phyloP scores from a whole-genome alignment of 495 filamentous ascomycete genomes.

The Penicillium desertorum region DNA sequence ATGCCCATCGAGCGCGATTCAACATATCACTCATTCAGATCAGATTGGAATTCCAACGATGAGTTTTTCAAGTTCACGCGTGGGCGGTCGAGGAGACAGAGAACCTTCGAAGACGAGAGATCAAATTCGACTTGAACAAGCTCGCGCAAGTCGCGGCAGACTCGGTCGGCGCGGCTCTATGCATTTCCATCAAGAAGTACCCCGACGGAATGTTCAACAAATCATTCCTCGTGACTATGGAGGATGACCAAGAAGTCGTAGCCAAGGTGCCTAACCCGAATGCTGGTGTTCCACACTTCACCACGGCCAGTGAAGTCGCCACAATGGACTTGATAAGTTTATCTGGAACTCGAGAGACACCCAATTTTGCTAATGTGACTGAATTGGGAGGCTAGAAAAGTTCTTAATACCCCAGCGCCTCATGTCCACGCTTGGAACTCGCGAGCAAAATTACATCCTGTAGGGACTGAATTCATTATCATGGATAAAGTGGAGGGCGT shows the following conservation, averaged over 20 bases:
- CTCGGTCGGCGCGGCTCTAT: slow-evolving; percentile 33
- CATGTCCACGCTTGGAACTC: not conserved
- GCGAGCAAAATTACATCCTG: not conserved
- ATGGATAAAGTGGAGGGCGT: not conserved
- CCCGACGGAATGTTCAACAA: slow-evolving; percentile 44
- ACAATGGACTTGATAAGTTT: slow-evolving; percentile 42
- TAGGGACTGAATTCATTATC: not conserved
- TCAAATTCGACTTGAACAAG: slow-evolving; percentile 36
- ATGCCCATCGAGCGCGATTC: slow-evolving; percentile 9
- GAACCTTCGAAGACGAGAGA: slow-evolving; percentile 36
- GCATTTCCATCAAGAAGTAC: slow-evolving; percentile 33
- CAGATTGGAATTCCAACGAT: slow-evolving; percentile 36
- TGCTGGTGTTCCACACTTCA: slow-evolving; percentile 35
- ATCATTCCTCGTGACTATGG: slow-evolving; percentile 42
- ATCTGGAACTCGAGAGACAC: not conserved
- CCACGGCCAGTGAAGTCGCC: slow-evolving; percentile 42
- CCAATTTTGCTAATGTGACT: not conserved
- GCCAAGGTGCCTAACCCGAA: slow-evolving; percentile 41
- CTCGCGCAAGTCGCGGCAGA: slow-evolving; percentile 38
- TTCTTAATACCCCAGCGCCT: not conserved
- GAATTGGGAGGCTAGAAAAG: not conserved
- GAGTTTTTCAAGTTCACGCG: slow-evolving; percentile 39
- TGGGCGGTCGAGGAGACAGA: slow-evolving; percentile 36
- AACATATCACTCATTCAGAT: slow-evolving; percentile 14
- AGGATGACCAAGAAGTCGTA: slow-evolving; percentile 39